Evolutionary conservation across 768 basidiomycete species (phyloP).

Genomic region (Tylopilus felleus): DNA sequence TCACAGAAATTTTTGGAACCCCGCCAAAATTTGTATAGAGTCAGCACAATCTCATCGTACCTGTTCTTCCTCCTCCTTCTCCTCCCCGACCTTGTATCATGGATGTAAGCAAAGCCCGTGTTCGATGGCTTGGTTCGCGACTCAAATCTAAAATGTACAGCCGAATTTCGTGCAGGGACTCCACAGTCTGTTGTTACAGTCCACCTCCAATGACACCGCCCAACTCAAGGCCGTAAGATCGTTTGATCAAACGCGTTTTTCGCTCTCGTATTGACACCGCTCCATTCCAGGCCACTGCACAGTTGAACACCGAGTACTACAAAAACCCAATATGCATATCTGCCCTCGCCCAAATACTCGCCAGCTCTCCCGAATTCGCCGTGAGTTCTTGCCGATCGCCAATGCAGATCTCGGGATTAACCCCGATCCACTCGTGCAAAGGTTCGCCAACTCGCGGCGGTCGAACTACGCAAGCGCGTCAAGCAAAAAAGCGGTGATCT

Average conservation of each 20-base stretch:
- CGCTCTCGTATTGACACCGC: slow-evolving; percentile 4
- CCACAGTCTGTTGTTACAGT: slow-evolving; percentile 82
- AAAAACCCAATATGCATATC: slow-evolving; percentile 88
- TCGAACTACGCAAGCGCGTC: slow-evolving; percentile 94
- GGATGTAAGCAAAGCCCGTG: slow-evolving; percentile 26
- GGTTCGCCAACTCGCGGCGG: slow-evolving; percentile 96
- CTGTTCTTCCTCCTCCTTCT: slow-evolving; percentile 29
- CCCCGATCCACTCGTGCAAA: slow-evolving; percentile 30
- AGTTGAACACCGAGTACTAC: slow-evolving; percentile 91
- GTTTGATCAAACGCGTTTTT: slow-evolving; percentile 26
- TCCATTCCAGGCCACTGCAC: slow-evolving; percentile 72
- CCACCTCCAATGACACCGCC: slow-evolving; percentile 77
- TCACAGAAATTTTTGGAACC: slow-evolving; percentile 40
- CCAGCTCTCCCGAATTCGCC: slow-evolving; percentile 76
- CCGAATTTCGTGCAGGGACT: slow-evolving; percentile 74
- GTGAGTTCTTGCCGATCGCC: slow-evolving; percentile 47
- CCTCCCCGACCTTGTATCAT: slow-evolving; percentile 19
- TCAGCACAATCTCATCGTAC: slow-evolving; percentile 27
- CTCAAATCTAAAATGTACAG: slow-evolving; percentile 34
- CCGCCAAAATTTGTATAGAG: slow-evolving; percentile 51
- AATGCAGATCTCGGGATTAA: slow-evolving; percentile 7
- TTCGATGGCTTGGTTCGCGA: background rate
- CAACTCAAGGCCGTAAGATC: slow-evolving; percentile 81
- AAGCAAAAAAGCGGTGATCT: slow-evolving; percentile 72
- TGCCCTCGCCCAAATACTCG: slow-evolving; percentile 83